phyloP scores from a whole-genome alignment of 1,284 basidiomycete species.

The Tremellales sp. region DNA sequence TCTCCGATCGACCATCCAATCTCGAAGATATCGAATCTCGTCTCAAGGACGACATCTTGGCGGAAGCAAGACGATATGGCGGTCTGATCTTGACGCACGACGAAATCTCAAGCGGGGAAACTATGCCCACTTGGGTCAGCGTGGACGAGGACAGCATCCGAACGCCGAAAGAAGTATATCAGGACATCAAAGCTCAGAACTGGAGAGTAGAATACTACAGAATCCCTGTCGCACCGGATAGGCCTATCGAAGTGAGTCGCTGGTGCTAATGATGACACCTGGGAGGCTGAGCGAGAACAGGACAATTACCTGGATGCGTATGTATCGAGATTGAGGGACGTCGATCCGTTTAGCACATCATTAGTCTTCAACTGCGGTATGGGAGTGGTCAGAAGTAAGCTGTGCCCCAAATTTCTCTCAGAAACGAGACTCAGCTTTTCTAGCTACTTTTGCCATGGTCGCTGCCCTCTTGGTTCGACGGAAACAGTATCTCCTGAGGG shows the following conservation, averaged over 20 bases:
- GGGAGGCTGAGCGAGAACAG: slow-evolving; percentile 44
- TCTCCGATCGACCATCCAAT: slow-evolving; percentile 91
- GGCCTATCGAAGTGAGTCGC: slow-evolving; percentile 66
- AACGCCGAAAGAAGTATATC: slow-evolving; percentile 85
- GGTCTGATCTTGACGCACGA: slow-evolving; percentile 87
- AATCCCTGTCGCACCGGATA: slow-evolving; percentile 88
- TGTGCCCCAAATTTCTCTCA: not conserved
- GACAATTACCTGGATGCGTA: slow-evolving; percentile 95
- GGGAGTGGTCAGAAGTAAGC: slow-evolving; percentile 77
- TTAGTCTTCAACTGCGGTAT: slow-evolving; percentile 97
- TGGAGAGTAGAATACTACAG: slow-evolving; percentile 86
- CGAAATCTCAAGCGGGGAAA: slow-evolving; percentile 70
- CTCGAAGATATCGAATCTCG: slow-evolving; percentile 91
- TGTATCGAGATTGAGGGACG: slow-evolving; percentile 71
- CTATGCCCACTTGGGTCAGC: slow-evolving; percentile 91
- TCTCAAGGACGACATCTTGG: slow-evolving; percentile 88
- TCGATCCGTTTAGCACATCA: slow-evolving; percentile 75
- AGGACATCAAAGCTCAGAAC: slow-evolving; percentile 69
- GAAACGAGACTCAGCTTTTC: not conserved
- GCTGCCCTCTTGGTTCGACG: slow-evolving; percentile 85
- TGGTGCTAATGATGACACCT: not conserved
- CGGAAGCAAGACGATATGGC: slow-evolving; percentile 79
- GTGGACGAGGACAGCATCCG: slow-evolving; percentile 80
- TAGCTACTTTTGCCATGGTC: slow-evolving; percentile 91
- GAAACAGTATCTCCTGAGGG: slow-evolving; percentile 74